Evolutionary conservation across 2,329 filamentous ascomycete species (phyloP).

Genomic region (Lecanicillium sp.): DNA sequence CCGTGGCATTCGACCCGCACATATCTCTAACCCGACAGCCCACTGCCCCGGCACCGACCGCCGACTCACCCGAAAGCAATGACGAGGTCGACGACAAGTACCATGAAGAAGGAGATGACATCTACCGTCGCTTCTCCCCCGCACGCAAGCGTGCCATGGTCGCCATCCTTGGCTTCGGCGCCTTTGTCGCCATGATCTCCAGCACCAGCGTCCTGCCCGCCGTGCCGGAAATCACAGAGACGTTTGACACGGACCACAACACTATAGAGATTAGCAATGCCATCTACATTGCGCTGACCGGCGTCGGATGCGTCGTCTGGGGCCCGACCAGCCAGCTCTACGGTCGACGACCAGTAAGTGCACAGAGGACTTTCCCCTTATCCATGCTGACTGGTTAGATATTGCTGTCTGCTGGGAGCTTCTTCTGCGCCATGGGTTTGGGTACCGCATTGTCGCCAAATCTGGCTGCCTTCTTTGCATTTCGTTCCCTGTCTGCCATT

Average conservation of each 20-base stretch:
- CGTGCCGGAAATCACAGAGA: constrained; percentile 64
- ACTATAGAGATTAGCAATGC: constrained; percentile 72
- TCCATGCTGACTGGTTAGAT: constrained; percentile 17
- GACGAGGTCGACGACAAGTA: constrained; percentile 18
- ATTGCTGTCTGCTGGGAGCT: constrained; percentile 48
- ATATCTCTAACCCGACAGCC: constrained; percentile 22
- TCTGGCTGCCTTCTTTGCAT: constrained; percentile 64
- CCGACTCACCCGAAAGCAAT: constrained; percentile 9
- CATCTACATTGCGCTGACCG: constrained; percentile 70
- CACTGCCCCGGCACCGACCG: constrained; percentile 26
- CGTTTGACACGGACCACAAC: constrained; percentile 58
- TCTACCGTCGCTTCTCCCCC: constrained; percentile 60
- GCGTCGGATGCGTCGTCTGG: constrained; percentile 62
- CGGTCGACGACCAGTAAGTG: constrained; percentile 49
- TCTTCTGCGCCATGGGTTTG: constrained; percentile 65
- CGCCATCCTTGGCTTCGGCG: constrained; percentile 63
- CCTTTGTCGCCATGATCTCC: constrained; percentile 68
- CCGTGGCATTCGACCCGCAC: background rate
- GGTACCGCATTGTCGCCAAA: constrained; percentile 68
- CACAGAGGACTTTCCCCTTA: background rate
- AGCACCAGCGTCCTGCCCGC: constrained; percentile 69
- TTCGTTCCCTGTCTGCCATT: constrained; percentile 68
- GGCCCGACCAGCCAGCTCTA: constrained; percentile 64
- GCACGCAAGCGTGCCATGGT: constrained; percentile 63
- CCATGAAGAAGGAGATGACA: constrained; percentile 35